Evolutionary conservation across 495 filamentous ascomycete genomes (phyloP).

Genomic region (Talaromyces liani): DNA sequence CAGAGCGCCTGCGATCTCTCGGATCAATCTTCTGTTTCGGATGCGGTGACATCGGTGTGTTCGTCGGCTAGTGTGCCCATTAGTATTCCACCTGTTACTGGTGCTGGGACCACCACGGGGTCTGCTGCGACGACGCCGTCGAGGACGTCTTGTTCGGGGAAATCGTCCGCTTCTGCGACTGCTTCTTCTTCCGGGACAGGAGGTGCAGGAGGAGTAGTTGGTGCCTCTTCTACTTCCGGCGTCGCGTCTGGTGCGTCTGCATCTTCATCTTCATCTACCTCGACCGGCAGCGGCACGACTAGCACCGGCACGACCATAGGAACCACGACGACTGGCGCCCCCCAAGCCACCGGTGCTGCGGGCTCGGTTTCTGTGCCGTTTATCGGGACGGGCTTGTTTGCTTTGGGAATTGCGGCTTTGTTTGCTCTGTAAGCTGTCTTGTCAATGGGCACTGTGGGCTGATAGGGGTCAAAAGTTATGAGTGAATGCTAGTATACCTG

Average conservation of each 20-base stretch:
- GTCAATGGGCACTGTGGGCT: neutral
- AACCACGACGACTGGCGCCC: neutral
- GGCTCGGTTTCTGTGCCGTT: neutral
- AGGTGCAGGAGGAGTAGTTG: too few species aligned
- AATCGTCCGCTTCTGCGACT: constrained; percentile 10
- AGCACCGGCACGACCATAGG: neutral
- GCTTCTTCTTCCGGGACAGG: constrained; percentile 6
- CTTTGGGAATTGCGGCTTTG: neutral
- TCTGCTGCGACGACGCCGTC: neutral
- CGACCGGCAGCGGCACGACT: constrained; percentile 7
- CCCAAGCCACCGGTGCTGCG: neutral
- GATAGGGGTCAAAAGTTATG: neutral
- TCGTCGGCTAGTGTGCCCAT: constrained; percentile 31
- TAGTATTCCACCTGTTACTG: constrained; percentile 23
- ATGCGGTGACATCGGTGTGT: constrained; percentile 26
- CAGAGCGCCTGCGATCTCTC: constrained; percentile 27
- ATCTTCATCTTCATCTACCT: neutral
- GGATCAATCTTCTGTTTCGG: constrained; percentile 36
- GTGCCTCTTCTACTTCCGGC: neutral
- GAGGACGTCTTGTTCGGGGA: neutral
- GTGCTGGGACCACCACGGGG: constrained; percentile 10
- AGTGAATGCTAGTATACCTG: neutral
- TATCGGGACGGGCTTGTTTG: neutral
- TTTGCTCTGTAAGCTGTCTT: too few species aligned
- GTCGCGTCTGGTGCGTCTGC: constrained; percentile 7